These are phyloP conservation scores for Saccharomyces eubayanus DNA, from an alignment of 805 yeast genomes.

Conservation along the genomic window DNA sequence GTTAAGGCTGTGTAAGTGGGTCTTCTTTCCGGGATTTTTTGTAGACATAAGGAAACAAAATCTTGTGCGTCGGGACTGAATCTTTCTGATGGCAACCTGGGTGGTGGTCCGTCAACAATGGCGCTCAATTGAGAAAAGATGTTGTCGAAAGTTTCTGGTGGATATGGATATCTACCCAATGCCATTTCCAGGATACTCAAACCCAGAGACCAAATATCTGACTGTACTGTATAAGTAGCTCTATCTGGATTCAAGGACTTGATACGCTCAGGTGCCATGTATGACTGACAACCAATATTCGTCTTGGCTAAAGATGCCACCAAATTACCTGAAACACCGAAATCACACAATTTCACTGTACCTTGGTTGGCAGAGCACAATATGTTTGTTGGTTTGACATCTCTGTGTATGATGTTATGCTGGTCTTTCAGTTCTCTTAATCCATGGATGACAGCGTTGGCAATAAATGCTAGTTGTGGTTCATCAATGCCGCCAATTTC, in stretches of 20 bases:
- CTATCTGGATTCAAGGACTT: slow-evolving; percentile 66
- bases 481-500: slow-evolving; percentile 61
- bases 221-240: slow-evolving; percentile 79
- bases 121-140: slow-evolving; percentile 91
- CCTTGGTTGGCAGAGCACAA: slow-evolving; percentile 68
- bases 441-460: slow-evolving; percentile 74
- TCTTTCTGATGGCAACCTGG: slow-evolving; percentile 53
- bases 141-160: slow-evolving; percentile 84
- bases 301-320: slow-evolving; percentile 94
- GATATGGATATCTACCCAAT: slow-evolving; percentile 89
- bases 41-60: slow-evolving; percentile 69
- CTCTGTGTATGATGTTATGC: slow-evolving; percentile 91
- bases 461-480: slow-evolving; percentile 66
- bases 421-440: slow-evolving; percentile 76
- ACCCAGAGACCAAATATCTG: slow-evolving; percentile 94
- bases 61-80: slow-evolving; percentile 72
- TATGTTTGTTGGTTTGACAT: slow-evolving; percentile 93
- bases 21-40: slow-evolving; percentile 71
- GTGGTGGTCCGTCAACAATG: slow-evolving; percentile 93
- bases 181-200: slow-evolving; percentile 81
- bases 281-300: slow-evolving; percentile 94
- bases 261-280: slow-evolving; percentile 98
- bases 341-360: slow-evolving; percentile 87
- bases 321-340: slow-evolving; percentile 90
- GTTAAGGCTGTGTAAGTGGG: slow-evolving; percentile 73